Conservation (phyloP, 2,329 filamentous ascomycete genomes). For the Claviceps monticola region DNA sequence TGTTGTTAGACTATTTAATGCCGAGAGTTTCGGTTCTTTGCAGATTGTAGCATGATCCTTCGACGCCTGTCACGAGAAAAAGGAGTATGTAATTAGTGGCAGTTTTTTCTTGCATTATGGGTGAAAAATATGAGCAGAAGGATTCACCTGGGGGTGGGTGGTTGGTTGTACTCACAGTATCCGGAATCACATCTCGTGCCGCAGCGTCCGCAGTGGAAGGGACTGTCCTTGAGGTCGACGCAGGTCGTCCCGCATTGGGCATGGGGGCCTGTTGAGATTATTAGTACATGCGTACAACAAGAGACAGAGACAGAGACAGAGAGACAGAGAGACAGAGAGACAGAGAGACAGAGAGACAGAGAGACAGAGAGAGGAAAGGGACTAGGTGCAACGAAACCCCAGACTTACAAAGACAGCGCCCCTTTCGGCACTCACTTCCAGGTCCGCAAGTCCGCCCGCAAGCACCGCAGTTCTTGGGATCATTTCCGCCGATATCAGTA, state of each 20-base stretch:
- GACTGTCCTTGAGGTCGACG: not conserved
- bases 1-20: not conserved
- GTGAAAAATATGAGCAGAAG: too few species aligned
- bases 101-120: too few species aligned
- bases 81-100: not conserved
- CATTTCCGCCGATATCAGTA: not conserved
- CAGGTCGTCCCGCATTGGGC: slow-evolving; percentile 1
- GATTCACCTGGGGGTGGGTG: too few species aligned
- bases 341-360: too few species aligned
- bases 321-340: not conserved
- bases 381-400: not conserved
- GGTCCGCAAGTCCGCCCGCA: not conserved
- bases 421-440: not conserved
- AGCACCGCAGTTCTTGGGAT: not conserved
- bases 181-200: not conserved
- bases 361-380: not conserved
- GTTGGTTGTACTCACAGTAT: not conserved
- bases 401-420: not conserved
- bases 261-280: not conserved
- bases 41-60: not conserved
- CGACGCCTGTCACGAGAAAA: not conserved
- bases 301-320: too few species aligned
- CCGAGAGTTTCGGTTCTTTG: not conserved
- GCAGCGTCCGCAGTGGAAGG: slow-evolving; percentile 1
- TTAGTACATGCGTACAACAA: not conserved